Conservation (phyloP, 164 flowering plant species). For the Nymphaea thermarum region DNA sequence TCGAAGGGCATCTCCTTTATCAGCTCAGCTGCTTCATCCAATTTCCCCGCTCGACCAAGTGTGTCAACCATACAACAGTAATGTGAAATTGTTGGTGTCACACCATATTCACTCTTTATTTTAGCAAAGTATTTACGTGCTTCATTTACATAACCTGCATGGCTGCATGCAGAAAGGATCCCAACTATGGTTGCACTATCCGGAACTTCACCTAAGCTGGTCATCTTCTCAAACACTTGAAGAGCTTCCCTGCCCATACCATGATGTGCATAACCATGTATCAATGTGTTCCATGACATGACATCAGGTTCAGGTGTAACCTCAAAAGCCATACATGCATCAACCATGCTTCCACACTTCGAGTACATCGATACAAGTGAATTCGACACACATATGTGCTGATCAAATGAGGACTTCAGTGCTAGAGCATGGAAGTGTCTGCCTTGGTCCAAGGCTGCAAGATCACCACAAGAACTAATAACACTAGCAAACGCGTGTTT, state of each 20-base stretch:
- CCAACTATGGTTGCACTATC: slow-evolving; percentile 11
- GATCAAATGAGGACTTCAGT: slow-evolving; percentile 8
- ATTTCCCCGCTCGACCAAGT: slow-evolving; percentile 14
- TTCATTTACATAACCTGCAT: slow-evolving; percentile 10
- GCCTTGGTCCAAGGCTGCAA: slow-evolving; percentile 11
- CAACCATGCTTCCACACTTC: slow-evolving; percentile 10
- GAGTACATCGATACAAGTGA: slow-evolving; percentile 12
- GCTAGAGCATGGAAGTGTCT: slow-evolving; percentile 11
- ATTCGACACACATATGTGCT: slow-evolving; percentile 8
- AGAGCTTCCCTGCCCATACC: slow-evolving; percentile 10
- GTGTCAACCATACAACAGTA: slow-evolving; percentile 12
- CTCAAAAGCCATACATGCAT: slow-evolving; percentile 11
- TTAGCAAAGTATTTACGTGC: slow-evolving; percentile 5
- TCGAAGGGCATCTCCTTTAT: slow-evolving; percentile 13
- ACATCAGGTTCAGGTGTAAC: slow-evolving; percentile 8
- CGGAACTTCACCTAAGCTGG: slow-evolving; percentile 5
- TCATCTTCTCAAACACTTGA: slow-evolving; percentile 12
- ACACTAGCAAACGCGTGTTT: slow-evolving; percentile 13
- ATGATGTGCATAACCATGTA: slow-evolving; percentile 16
- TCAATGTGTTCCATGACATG: slow-evolving; percentile 14
- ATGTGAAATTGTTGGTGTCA: slow-evolving; percentile 11
- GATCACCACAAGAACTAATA: slow-evolving; percentile 12
- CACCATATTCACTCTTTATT: slow-evolving; percentile 9
- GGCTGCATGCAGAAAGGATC: slow-evolving; percentile 14
- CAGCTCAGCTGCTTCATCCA: slow-evolving; percentile 10